A percentile compares a stretch with the other conserved stretches of the same genome.
These are phyloP conservation scores for Thelonectria olida DNA, from an alignment of 2,329 filamentous ascomycete species.

Conservation along the genomic window DNA sequence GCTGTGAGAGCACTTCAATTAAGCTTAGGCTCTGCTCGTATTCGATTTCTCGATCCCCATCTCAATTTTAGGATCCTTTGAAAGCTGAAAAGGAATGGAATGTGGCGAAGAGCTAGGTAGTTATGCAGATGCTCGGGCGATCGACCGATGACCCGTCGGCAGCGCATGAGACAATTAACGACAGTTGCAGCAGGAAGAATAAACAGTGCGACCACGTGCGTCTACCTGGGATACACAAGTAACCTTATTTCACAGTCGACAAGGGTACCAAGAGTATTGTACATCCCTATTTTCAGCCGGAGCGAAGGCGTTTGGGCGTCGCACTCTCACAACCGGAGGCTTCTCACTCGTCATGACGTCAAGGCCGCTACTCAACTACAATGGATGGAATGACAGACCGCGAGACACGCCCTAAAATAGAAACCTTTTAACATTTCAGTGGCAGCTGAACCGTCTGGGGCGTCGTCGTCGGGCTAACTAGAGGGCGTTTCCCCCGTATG, in stretches of 20 bases:
- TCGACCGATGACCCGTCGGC: background rate
- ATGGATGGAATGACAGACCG: no score
- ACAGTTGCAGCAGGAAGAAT: background rate
- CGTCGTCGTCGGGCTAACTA: background rate
- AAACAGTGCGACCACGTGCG: background rate
- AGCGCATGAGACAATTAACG: background rate
- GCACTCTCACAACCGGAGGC: background rate
- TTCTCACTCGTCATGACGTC: background rate
- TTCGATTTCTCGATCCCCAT: no score
- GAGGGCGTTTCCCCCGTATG: background rate
- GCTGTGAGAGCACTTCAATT: no score
- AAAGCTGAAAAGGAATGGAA: no score
- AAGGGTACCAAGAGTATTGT: background rate
- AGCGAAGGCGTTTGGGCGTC: background rate
- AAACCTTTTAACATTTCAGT: no score
- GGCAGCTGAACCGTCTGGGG: no score
- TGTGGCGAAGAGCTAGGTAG: no score
- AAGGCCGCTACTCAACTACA: no score
- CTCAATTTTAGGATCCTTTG: no score
- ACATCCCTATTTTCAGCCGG: no score
- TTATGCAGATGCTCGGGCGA: background rate
- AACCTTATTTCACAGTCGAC: background rate
- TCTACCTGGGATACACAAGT: background rate
- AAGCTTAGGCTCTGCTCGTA: no score
- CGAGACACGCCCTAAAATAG: no score